These are phyloP conservation scores for Fusarium liriodendri DNA, from an alignment of 2,329 filamentous ascomycete genomes.

Conservation along the genomic window DNA sequence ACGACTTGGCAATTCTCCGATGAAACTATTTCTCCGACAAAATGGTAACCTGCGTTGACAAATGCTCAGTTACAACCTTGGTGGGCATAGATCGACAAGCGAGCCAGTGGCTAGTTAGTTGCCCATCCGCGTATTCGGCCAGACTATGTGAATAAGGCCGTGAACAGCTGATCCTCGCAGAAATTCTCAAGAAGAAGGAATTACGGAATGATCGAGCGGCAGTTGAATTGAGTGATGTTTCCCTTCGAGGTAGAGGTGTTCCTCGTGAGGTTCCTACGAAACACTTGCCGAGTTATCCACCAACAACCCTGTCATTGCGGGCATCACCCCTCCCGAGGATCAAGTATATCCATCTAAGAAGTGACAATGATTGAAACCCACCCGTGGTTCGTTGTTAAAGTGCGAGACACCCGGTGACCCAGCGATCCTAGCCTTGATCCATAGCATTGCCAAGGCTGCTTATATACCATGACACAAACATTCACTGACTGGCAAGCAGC, in stretches of 20 bases:
- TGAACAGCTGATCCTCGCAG: neutral
- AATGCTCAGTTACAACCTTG: neutral
- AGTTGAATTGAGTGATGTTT: neutral
- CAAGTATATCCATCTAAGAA: neutral
- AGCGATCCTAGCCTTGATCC: neutral
- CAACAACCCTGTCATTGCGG: neutral
- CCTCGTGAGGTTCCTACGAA: neutral
- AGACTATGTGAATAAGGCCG: neutral
- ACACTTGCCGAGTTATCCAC: neutral
- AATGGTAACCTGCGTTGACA: neutral
- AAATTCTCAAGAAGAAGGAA: neutral
- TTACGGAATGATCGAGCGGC: neutral
- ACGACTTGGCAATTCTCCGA: neutral
- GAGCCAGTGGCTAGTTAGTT: neutral
- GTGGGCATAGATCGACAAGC: neutral
- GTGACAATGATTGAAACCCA: neutral
- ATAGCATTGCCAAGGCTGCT: neutral
- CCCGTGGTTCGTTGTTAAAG: neutral
- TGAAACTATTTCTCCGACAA: neutral
- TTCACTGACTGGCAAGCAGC: neutral
- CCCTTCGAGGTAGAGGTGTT: neutral
- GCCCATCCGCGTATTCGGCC: neutral
- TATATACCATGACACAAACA: neutral
- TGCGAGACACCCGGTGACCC: neutral
- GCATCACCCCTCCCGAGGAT: neutral